Evolutionary conservation across 805 yeast species (phyloP).

Genomic region (Candida chauliodis): DNA sequence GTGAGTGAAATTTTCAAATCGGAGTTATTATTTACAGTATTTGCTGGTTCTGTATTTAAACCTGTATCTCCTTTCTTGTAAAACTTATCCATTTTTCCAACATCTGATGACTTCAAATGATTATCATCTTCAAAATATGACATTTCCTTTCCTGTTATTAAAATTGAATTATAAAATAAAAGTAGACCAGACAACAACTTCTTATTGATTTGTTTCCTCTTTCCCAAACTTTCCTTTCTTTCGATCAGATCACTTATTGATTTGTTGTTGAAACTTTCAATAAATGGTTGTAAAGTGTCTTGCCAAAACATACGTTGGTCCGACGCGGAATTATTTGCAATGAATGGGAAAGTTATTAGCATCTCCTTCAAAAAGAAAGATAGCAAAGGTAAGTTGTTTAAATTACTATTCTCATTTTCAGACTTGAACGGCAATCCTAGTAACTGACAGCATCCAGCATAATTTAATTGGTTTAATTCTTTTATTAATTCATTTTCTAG

Average conservation of each 20-base stretch:
- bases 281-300: constrained; percentile 71
- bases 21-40: constrained; percentile 1
- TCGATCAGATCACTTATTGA: constrained; percentile 72
- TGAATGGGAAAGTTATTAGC: constrained; percentile 71
- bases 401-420: not conserved
- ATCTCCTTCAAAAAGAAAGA: constrained; percentile 63
- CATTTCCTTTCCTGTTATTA: constrained; percentile 58
- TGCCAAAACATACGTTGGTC: constrained; percentile 66
- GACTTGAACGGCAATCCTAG: constrained; percentile 75
- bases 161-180: constrained; percentile 70
- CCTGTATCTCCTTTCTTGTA: constrained; percentile 4
- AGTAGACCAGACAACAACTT: constrained; percentile 62
- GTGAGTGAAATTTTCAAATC: not conserved
- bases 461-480: constrained; percentile 61
- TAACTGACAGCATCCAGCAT: constrained; percentile 57
- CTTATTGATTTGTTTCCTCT: constrained; percentile 57
- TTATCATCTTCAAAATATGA: constrained; percentile 35
- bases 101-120: constrained; percentile 35
- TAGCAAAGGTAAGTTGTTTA: constrained; percentile 59
- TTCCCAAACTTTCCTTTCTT: constrained; percentile 63
- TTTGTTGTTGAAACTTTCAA: constrained; percentile 72
- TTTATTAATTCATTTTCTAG: constrained; percentile 55
- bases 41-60: too few relatives aligned
- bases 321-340: constrained; percentile 46
- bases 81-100: constrained; percentile 35